Evolutionary conservation across 2,329 filamentous ascomycete species (phyloP).

Genomic region (Emmonsiellopsis sp.): DNA sequence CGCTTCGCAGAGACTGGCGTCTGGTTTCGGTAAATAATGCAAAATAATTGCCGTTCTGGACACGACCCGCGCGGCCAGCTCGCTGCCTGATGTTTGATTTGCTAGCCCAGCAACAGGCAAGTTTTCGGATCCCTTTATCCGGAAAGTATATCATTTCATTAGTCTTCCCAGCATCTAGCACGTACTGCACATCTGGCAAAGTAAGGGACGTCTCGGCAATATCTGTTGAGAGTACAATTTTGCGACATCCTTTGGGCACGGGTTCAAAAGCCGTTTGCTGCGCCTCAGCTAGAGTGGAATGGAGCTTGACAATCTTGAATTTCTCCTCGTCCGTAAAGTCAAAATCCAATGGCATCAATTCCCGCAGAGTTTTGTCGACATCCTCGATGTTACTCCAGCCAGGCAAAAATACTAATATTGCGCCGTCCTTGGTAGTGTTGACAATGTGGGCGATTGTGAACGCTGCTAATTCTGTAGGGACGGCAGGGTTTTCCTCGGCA

Average conservation of each 20-base stretch:
- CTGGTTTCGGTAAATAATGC: constrained; percentile 36
- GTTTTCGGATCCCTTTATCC: constrained; percentile 26
- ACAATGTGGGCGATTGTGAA: constrained; percentile 40
- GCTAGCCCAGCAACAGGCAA: constrained; percentile 39
- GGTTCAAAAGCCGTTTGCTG: constrained; percentile 36
- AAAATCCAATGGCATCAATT: constrained; percentile 22
- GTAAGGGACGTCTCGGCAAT: constrained; percentile 46
- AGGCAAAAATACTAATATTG: constrained; percentile 43
- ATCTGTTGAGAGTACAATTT: constrained; percentile 43
- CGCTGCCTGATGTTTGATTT: constrained; percentile 41
- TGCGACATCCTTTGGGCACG: constrained; percentile 33
- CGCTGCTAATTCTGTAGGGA: constrained; percentile 36
- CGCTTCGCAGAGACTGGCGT: constrained; percentile 23
- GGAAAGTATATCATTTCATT: constrained; percentile 34
- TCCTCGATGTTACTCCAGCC: constrained; percentile 30
- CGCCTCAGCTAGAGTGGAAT: constrained; percentile 37
- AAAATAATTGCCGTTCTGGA: constrained; percentile 42
- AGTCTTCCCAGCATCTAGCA: constrained; percentile 41
- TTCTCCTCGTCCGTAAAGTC: constrained; percentile 32
- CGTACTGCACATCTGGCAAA: constrained; percentile 43
- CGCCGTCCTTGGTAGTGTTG: constrained; percentile 33
- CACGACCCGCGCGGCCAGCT: constrained; percentile 42
- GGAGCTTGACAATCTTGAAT: constrained; percentile 39
- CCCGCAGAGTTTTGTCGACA: constrained; percentile 22
- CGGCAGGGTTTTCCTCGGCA: constrained; percentile 24